These are phyloP conservation scores for Stephania cephalantha DNA, from an alignment of 164 flowering plant genomes.

Conservation along the genomic window DNA sequence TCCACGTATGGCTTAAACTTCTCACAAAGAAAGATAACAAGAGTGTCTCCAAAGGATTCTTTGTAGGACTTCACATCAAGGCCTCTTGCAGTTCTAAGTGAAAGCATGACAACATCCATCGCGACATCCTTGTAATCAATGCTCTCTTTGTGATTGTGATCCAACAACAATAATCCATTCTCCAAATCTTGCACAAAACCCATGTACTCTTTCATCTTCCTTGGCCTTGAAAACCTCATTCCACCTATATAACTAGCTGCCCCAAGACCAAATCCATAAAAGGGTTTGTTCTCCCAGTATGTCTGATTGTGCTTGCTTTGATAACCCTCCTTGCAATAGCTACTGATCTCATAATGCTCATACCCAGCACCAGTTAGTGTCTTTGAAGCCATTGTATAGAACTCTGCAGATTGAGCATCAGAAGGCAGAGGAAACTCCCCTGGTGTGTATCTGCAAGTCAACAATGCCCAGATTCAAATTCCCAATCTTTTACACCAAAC, in stretches of 20 bases:
- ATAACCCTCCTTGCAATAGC: slow-evolving; percentile 63
- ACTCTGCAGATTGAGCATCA: slow-evolving; percentile 69
- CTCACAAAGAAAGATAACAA: slow-evolving; percentile 42
- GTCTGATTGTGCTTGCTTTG: slow-evolving; percentile 77
- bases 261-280: slow-evolving; percentile 86
- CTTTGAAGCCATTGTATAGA: slow-evolving; percentile 67
- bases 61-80: slow-evolving; percentile 50
- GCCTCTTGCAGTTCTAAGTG: slow-evolving; percentile 74
- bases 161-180: slow-evolving; percentile 22
- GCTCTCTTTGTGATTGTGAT: slow-evolving; percentile 12
- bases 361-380: slow-evolving; percentile 57
- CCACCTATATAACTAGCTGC: slow-evolving; percentile 70
- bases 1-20: slow-evolving; percentile 50
- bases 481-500: no score
- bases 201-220: slow-evolving; percentile 56
- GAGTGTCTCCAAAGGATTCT: slow-evolving; percentile 50
- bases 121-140: slow-evolving; percentile 50
- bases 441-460: slow-evolving; percentile 61
- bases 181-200: slow-evolving; percentile 59
- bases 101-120: slow-evolving; percentile 78
- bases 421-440: slow-evolving; percentile 90
- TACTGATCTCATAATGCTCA: slow-evolving; percentile 84
- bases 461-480: not conserved
- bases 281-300: slow-evolving; percentile 77
- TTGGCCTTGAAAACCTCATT: slow-evolving; percentile 78